Evolutionary conservation across 208 protist genomes (phyloP), one percentile per base, ranked within the genome.

Genomic region (Crithidia expoeki): DNA sequence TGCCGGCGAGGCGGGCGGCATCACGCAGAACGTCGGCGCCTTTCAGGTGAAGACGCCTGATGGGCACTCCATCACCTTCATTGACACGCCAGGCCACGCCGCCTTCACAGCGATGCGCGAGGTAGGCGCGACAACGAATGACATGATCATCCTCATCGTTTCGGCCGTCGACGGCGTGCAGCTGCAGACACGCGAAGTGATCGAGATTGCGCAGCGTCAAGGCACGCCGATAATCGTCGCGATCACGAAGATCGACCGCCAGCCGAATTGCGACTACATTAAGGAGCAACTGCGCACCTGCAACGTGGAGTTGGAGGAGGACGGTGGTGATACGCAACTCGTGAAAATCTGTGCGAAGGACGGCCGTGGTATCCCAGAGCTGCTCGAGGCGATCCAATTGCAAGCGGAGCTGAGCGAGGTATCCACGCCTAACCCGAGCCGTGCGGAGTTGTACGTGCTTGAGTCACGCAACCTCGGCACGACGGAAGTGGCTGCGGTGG

Each of bases 11-110:
- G 97, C 97, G 2, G 98, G 98, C 44, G 97, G 98, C n/a, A 99
- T 99, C 72, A 99, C 98, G 34, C 98, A 99, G 77, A 92, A 96
- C 65, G 94, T 99, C 58, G 98, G 95, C 51, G 97, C 97, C 7
- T 99, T 97, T 64, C 70, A 79, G 56, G 85, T 88, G 21, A 79
- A 79, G 59, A 85, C 76, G 30, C 72, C 79, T 25, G 79, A 79
- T 25, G 76, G 71, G 21, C 40, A 88, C 57, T 47, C 67, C 34
- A 92, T 99, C 53, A 99, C 98, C 0, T 99, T 99, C 72, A 96
- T 99, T 63, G 98, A 99, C 84, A 99, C 98, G 1, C 98, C 98
- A 2, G 98, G 98, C 23, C 98, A 99, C 83, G 94, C 85, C 21
- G 97, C 95, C 28, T 98, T 98, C 74, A 92, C 91, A 16, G 86